phyloP scores from a whole-genome alignment of 177 flowering plant species.

The Vitis hybrid region DNA sequence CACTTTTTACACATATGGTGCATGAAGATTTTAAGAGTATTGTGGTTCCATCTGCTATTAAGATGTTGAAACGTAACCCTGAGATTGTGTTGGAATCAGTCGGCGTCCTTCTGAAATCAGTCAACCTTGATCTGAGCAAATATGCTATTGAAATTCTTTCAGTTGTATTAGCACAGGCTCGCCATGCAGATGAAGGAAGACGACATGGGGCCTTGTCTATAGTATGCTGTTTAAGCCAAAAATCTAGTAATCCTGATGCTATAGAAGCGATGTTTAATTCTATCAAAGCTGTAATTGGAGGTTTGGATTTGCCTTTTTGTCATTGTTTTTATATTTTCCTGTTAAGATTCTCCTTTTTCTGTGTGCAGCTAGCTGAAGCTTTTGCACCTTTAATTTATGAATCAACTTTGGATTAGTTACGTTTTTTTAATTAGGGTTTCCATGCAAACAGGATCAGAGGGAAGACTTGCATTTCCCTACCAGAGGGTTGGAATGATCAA shows the following conservation, averaged over 20 bases:
- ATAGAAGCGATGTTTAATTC: constrained; percentile 67
- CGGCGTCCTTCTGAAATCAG: constrained; percentile 64
- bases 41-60: constrained; percentile 75
- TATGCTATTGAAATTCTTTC: constrained; percentile 82
- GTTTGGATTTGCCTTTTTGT: constrained; percentile 31
- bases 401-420: neutral
- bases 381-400: constrained; percentile 1
- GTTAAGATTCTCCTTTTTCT: constrained; percentile 1
- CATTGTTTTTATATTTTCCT: neutral
- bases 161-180: constrained; percentile 74
- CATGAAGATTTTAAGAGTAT: constrained; percentile 81
- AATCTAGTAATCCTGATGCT: constrained; percentile 93
- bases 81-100: constrained; percentile 88
- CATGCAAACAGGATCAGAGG: constrained; percentile 82
- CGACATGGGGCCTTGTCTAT: constrained; percentile 66
- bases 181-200: constrained; percentile 89
- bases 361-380: neutral
- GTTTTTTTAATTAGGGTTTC: neutral
- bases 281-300: constrained; percentile 85
- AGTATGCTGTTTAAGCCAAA: constrained; percentile 66
- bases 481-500: constrained; percentile 93
- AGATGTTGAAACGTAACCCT: constrained; percentile 95
- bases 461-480: constrained; percentile 86
- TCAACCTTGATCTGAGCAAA: constrained; percentile 85
- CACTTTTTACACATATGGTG: constrained; percentile 56